Conservation (phyloP, 768 basidiomycete genomes). For the Phylloporus sp. region DNA sequence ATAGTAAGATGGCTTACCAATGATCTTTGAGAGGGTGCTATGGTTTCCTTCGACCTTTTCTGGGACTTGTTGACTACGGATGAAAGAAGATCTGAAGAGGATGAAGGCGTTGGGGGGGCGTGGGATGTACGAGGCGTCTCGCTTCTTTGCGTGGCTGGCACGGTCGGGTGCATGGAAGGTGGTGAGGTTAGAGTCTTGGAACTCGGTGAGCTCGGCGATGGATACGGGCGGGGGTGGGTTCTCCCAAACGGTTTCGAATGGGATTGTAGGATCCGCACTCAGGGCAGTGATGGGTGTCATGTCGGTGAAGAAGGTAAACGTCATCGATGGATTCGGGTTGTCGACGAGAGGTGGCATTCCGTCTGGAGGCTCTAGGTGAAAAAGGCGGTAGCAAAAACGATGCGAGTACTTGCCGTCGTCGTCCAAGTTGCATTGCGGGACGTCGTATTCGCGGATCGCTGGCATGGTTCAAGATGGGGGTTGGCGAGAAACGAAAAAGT, state of each 20-base stretch:
- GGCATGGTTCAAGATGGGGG: too few species aligned
- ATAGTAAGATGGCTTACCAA: slow-evolving; percentile 41
- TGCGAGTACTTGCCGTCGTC: slow-evolving; percentile 40
- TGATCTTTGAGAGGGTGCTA: slow-evolving; percentile 75
- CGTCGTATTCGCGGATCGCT: slow-evolving; percentile 26
- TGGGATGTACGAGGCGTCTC: slow-evolving; percentile 71
- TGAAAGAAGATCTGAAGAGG: slow-evolving; percentile 76
- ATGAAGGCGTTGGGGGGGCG: slow-evolving; percentile 85
- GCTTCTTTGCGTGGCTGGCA: slow-evolving; percentile 53
- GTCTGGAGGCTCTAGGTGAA: slow-evolving; percentile 30
- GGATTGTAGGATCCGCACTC: slow-evolving; percentile 31
- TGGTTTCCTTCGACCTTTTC: slow-evolving; percentile 78
- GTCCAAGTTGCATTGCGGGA: slow-evolving; percentile 25
- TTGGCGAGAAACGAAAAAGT: too few species aligned
- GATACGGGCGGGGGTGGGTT: slow-evolving; percentile 17
- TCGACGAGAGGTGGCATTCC: slow-evolving; percentile 51
- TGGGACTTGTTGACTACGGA: slow-evolving; percentile 66
- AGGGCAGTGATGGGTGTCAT: slow-evolving; percentile 52
- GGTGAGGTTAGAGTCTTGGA: slow-evolving; percentile 19
- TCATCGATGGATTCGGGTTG: slow-evolving; percentile 46
- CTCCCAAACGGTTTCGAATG: slow-evolving; percentile 33
- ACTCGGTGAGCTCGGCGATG: slow-evolving; percentile 15
- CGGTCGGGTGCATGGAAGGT: slow-evolving; percentile 34
- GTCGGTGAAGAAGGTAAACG: slow-evolving; percentile 60
- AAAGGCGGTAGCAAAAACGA: background rate